Base-by-base conservation (phyloP, 1,284 basidiomycete species). In the Melampsora larici-populina region DNA sequence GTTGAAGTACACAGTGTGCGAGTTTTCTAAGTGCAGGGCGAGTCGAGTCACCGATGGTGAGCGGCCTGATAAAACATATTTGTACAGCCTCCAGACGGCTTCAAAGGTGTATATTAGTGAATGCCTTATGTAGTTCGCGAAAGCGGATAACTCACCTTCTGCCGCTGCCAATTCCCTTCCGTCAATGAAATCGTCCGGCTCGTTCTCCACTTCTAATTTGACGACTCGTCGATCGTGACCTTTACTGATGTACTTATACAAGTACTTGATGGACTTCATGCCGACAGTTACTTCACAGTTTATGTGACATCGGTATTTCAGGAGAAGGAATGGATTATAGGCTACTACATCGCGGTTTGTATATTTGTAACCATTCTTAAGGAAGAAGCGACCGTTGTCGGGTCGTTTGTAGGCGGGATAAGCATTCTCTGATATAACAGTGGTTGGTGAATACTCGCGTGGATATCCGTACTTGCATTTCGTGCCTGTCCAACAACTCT, bases 211-310 rank as follows among this genome's bases (percentile, higher is more conserved):
- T 26, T 64, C 60, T 3, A 62, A 8, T 0, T 24, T 3, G 15
- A 64, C 21, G 17, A 15, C 17, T 9, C 24, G n/a, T 1, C 43
- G 7, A 26, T 51, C 62, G 1, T 55, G 8, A 0, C 62, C 71
- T 29, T 73, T 72, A 24, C n/a, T 40, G 1, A 72, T 64, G 13
- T 72, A 64, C n/a, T n/a, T n/a, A n/a, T n/a, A n/a, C n/a, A n/a
- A n/a, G n/a, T n/a, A n/a, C n/a, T n/a, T n/a, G n/a, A n/a, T n/a
- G n/a, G n/a, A n/a, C n/a, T n/a, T n/a, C n/a, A n/a, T n/a, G n/a
- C n/a, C n/a, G n/a, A n/a, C n/a, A n/a, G n/a, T n/a, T n/a, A n/a
- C n/a, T n/a, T n/a, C n/a, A 60, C 40, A 72, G 48, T 72, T 72
- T 1, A 72, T 72, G 31, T 72, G 60, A 49, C 70, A 72, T 24